Base-by-base conservation (phyloP, 768 basidiomycete genomes). In the Agaricus blazei region DNA sequence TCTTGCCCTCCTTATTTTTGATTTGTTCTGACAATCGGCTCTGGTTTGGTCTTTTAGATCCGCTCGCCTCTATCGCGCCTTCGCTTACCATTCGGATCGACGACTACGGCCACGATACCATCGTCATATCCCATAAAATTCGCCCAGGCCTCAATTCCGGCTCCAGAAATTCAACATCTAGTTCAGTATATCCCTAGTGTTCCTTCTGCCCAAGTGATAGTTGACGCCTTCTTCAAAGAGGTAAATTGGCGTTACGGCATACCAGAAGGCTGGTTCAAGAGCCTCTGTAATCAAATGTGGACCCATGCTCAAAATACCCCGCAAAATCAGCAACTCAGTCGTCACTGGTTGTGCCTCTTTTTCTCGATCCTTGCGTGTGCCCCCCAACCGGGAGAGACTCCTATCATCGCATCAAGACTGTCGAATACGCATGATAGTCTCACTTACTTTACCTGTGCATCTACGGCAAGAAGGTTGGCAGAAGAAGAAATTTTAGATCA, bases 211-310 rank as follows among this genome's bases (percentile, higher is more conserved):
- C 62, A 71, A 52, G 55, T 65, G n/a, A 68, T 79, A 29, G 66
- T 73, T 19, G 62, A 67, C 9, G 59, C 63, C 14, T 82, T 74
- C 63, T 80, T 83, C 65, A 58, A 64, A 19, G 69, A 75, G 44
- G 67, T 71, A 48, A 81, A 81, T 56, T 80, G 77, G 77, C 73
- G 75, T 24, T 80, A 74, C 51, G 78, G 78, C 9, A 72, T 82
- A 27, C 76, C 79, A 5, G 74, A 79, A 59, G 61, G 66, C 23
- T 81, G 78, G 77, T 78, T 81, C 61, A 68, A 65, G 38, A 58
- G 64, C n/a, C 67, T 73, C 2, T 74, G 71, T 49, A 57, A 65
- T 26, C 70, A 71, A 48, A 81, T 80, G 79, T 80, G 76, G 78
- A 64, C 58, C n/a, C 67, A 68, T 34, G 52, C 80, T 23, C 69